These are phyloP conservation scores for Alternaria solani DNA, from an alignment of 2,329 filamentous ascomycete genomes.

Conservation along the genomic window DNA sequence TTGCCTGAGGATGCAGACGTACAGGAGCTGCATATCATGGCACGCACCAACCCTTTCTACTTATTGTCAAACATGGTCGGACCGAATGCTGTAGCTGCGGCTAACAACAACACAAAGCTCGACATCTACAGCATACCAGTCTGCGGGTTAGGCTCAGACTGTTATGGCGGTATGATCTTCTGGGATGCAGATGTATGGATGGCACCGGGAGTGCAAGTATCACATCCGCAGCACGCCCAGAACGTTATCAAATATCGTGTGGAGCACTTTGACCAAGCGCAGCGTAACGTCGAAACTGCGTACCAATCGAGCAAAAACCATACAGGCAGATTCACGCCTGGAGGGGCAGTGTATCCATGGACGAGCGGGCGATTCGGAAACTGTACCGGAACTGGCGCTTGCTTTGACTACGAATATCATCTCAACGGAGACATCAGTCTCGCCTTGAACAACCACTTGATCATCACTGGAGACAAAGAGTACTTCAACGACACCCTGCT, in stretches of 20 bases:
- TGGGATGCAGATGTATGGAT: constrained; percentile 75
- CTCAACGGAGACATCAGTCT: constrained; percentile 74
- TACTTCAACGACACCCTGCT: constrained; percentile 65
- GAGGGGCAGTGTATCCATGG: constrained; percentile 72
- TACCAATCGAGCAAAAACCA: constrained; percentile 67
- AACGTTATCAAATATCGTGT: constrained; percentile 71
- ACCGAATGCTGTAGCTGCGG: constrained; percentile 61
- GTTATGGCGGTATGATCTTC: constrained; percentile 71
- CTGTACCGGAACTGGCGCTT: constrained; percentile 68
- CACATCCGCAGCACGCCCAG: constrained; percentile 68
- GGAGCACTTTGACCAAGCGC: constrained; percentile 66
- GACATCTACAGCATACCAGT: constrained; percentile 72
- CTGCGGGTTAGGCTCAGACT: constrained; percentile 72
- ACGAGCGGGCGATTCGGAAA: constrained; percentile 72
- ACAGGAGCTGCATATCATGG: constrained; percentile 63
- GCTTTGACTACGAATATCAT: constrained; percentile 77
- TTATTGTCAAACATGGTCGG: constrained; percentile 65
- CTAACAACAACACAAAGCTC: constrained; percentile 59
- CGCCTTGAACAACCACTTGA: constrained; percentile 67
- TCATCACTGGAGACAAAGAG: constrained; percentile 65
- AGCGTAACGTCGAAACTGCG: constrained; percentile 64
- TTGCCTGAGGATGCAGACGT: constrained; percentile 66
- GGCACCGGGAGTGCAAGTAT: constrained; percentile 70
- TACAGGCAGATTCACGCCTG: constrained; percentile 63
- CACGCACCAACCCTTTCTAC: constrained; percentile 65